These are phyloP conservation scores for Ceriops zippeliana DNA, from an alignment of 345 rosid species.

Conservation along the genomic window DNA sequence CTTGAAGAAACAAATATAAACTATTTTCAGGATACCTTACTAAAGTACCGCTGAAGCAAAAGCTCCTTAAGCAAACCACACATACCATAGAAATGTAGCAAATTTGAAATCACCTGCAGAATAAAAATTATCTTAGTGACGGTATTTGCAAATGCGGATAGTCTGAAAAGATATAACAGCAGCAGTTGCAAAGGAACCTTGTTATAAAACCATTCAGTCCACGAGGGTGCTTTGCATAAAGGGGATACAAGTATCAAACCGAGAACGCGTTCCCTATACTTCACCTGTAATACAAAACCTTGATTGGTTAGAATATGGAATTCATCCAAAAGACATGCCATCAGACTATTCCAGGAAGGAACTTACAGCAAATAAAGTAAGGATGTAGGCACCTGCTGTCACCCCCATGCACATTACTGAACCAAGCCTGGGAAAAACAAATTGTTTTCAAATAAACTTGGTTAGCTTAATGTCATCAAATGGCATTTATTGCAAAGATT, in stretches of 20 bases:
- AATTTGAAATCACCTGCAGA: conserved; percentile 25
- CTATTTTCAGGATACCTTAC: conserved; percentile 19
- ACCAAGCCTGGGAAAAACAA: conserved; percentile 55
- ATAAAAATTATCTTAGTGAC: background rate
- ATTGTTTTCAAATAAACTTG: conserved; percentile 4
- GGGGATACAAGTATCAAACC: conserved; percentile 97
- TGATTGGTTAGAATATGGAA: background rate
- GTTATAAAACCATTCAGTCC: conserved; percentile 52
- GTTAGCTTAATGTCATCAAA: background rate
- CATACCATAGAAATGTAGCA: conserved; percentile 30
- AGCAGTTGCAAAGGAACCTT: conserved; percentile 18
- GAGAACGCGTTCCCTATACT: conserved; percentile 77
- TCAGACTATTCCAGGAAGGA: conserved; percentile 6
- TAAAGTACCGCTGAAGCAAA: conserved; percentile 31
- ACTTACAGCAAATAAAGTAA: conserved; percentile 89
- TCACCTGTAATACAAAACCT: conserved; percentile 49
- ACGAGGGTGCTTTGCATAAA: conserved; percentile 85
- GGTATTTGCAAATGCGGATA: too few relatives aligned
- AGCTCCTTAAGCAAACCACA: conserved; percentile 28
- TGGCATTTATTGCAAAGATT: background rate
- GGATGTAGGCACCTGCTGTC: conserved; percentile 93
- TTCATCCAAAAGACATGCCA: background rate
- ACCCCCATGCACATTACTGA: conserved; percentile 99
- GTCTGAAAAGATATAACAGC: background rate
- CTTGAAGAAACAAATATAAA: background rate